Evolutionary conservation across 495 filamentous ascomycete genomes (phyloP), one percentile per base, ranked within the genome.

Genomic region (Xylaria telfairii): DNA sequence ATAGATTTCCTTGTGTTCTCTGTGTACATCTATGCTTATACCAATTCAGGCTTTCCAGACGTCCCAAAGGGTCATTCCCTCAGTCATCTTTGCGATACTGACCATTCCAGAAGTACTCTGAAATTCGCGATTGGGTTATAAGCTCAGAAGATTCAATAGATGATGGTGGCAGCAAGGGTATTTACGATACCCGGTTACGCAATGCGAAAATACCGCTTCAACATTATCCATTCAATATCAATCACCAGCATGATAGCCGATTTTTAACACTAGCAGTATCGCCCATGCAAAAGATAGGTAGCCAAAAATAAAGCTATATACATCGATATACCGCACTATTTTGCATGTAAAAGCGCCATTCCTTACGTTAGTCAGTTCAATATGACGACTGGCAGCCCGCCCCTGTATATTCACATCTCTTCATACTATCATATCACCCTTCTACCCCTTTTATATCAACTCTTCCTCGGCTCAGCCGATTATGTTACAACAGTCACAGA

Each of bases 1-100:
- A 82, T 83, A 83, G 81, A 82, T 84, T 78, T 77, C 73, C 73
- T 80, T 78, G 71, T 72, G 74, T 78, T 78, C 73, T 74, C 71
- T 73, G 74, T 83, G 78, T 83, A 82, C 75, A 83, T 80, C 74
- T 81, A 80, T 81, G 81, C 67, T 63, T 70, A 70, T 70, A 70
- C 61, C 68, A 70, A 70, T 70, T 64, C 60, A 70, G 39, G 49
- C 61, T 41, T 65, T 57, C 39, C 30, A 26, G 57, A 49, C 37
- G 49, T 13, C 60, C 42, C 32, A 26, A 24, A 37, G 15, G 66
- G 44, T 41, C 70, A 46, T 53, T n/a, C 32, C 42, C 12, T 49
- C 37, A 30, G 46, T 46, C 24, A 56, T 44, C 24, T 37, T 24
- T 8, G 12, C 42, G 9, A 17, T n/a, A 26, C 24, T 8, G 39